Conservation (phyloP, 2,329 filamentous ascomycete species). For the Venturia carpophila region DNA sequence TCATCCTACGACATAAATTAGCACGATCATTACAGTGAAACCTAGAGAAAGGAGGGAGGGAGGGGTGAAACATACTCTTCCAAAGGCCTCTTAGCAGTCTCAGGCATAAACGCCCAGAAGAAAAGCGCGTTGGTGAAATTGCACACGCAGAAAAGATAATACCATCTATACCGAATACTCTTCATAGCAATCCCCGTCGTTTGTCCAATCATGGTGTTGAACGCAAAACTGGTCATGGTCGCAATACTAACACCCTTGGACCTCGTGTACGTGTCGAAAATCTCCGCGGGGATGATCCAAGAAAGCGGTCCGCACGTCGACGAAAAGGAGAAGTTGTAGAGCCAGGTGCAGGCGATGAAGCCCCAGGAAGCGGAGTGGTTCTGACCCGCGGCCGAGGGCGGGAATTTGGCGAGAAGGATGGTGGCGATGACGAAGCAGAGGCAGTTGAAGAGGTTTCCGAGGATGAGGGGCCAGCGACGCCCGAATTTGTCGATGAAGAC, state of each 20-base stretch:
- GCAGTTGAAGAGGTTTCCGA: constrained; percentile 63
- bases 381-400: constrained; percentile 42
- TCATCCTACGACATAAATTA: constrained; percentile 21
- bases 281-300: constrained; percentile 58
- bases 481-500: constrained; percentile 61
- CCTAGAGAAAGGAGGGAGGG: constrained; percentile 40
- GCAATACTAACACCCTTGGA: constrained; percentile 68
- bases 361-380: constrained; percentile 54
- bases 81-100: constrained; percentile 55
- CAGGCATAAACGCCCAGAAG: constrained; percentile 60
- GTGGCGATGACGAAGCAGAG: constrained; percentile 64
- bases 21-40: not conserved
- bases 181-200: constrained; percentile 55
- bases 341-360: constrained; percentile 61
- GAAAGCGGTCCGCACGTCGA: constrained; percentile 21
- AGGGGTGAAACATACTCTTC: constrained; percentile 59
- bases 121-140: constrained; percentile 61
- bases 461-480: constrained; percentile 63
- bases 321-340: constrained; percentile 21
- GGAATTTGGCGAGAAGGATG: constrained; percentile 51
- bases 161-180: constrained; percentile 48
- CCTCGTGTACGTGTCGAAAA: constrained; percentile 70
- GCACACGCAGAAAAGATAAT: constrained; percentile 56
- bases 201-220: constrained; percentile 69
- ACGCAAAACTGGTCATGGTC: constrained; percentile 65